phyloP scores from a whole-genome alignment of 768 basidiomycete genomes.

The Mycena epipterygia region DNA sequence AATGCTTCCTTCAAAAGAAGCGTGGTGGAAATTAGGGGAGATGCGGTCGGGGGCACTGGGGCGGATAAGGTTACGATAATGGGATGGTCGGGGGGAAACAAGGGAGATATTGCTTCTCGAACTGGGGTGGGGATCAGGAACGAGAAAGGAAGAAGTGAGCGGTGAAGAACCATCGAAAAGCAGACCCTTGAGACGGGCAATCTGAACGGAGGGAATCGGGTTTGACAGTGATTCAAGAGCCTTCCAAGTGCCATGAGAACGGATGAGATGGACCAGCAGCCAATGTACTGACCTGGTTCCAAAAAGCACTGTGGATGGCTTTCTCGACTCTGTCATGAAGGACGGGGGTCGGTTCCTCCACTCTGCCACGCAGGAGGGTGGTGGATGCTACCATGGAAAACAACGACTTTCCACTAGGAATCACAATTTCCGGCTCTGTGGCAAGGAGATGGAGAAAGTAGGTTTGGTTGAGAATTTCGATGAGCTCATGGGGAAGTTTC shows the following conservation, averaged over 20 bases:
- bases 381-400: conserved; percentile 73
- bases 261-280: neutral
- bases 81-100: conserved; percentile 70
- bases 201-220: conserved; percentile 69
- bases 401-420: conserved; percentile 82
- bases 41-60: conserved; percentile 76
- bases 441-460: conserved; percentile 80
- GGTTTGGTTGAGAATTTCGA: conserved; percentile 68
- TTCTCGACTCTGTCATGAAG: conserved; percentile 61
- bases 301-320: conserved; percentile 77
- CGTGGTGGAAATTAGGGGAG: conserved; percentile 72
- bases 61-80: conserved; percentile 66
- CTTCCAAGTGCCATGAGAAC: conserved; percentile 47
- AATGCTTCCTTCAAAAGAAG: conserved; percentile 69
- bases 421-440: conserved; percentile 67
- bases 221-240: conserved; percentile 69
- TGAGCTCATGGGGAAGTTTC: conserved; percentile 67
- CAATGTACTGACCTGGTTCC: conserved; percentile 71
- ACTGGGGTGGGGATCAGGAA: conserved; percentile 68
- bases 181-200: conserved; percentile 64
- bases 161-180: conserved; percentile 26
- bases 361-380: conserved; percentile 42
- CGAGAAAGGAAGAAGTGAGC: conserved; percentile 34
- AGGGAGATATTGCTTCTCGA: conserved; percentile 57
- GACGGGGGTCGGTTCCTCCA: conserved; percentile 15